These are phyloP conservation scores for Clarkia xantiana DNA, from an alignment of 345 rosid species.

Conservation along the genomic window DNA sequence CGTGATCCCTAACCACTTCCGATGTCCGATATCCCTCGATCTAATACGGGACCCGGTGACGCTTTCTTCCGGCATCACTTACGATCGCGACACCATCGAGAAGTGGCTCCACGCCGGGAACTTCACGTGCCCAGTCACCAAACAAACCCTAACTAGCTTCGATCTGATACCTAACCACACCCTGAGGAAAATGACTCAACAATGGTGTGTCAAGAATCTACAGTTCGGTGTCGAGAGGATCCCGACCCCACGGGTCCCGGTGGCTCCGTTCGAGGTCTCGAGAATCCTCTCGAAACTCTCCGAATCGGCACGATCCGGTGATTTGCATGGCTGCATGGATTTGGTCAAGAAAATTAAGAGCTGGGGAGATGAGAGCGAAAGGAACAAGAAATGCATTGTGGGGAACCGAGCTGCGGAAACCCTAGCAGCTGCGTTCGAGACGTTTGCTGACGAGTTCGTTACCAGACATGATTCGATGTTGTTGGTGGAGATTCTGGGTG, in stretches of 20 bases:
- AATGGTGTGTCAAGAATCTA: constrained; percentile 43
- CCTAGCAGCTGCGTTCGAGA: constrained; percentile 23
- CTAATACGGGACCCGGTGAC: constrained; percentile 77
- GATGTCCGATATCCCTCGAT: constrained; percentile 64
- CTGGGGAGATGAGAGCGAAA: constrained; percentile 37
- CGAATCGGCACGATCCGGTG: constrained; percentile 8
- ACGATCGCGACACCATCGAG: constrained; percentile 72
- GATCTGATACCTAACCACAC: constrained; percentile 49
- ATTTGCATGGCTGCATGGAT: constrained; percentile 12
- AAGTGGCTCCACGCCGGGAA: constrained; percentile 57
- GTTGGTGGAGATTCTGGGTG: no score
- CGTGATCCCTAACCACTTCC: constrained; percentile 43
- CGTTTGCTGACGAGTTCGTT: constrained; percentile 14
- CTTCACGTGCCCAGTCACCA: constrained; percentile 60
- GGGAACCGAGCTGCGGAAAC: constrained; percentile 11
- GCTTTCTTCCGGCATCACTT: constrained; percentile 66
- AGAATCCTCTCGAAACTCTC: constrained; percentile 13
- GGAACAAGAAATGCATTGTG: constrained; percentile 22
- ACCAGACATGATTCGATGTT: constrained; percentile 2
- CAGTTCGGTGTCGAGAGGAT: constrained; percentile 31
- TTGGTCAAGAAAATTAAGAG: constrained; percentile 17
- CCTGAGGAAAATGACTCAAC: constrained; percentile 43
- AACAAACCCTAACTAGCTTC: constrained; percentile 20
- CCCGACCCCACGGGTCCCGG: constrained; percentile 46
- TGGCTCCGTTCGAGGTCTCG: constrained; percentile 14